Evolutionary conservation across 2,329 filamentous ascomycete species (phyloP).

Genomic region (Penicillium sp.): DNA sequence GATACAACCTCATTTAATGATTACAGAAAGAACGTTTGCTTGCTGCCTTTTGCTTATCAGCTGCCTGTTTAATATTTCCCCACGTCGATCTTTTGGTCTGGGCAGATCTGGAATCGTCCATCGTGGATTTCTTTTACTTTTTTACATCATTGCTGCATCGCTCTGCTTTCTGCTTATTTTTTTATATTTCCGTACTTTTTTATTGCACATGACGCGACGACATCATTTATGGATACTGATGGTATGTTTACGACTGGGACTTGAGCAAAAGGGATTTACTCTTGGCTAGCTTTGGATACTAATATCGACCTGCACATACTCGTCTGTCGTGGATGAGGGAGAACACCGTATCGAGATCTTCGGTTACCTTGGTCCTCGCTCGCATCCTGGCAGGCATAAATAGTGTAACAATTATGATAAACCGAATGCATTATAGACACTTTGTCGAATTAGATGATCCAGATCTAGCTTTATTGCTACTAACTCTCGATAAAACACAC

Average conservation of each 20-base stretch:
- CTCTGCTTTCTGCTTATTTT: not conserved
- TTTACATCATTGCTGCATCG: not conserved
- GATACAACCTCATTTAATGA: not conserved
- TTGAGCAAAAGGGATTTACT: not conserved
- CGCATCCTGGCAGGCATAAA: not conserved
- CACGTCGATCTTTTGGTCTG: not conserved
- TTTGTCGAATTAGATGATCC: not conserved
- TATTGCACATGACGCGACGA: slow-evolving; percentile 21
- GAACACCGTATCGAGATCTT: not conserved
- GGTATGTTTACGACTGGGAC: not conserved
- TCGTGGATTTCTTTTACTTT: slow-evolving; percentile 1
- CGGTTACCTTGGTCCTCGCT: not conserved
- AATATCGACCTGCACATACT: slow-evolving; percentile 11
- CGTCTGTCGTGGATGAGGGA: not conserved
- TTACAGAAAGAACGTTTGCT: not conserved
- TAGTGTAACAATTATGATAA: not conserved
- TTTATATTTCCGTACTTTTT: not conserved
- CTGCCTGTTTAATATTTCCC: not conserved
- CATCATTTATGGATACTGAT: slow-evolving; percentile 1
- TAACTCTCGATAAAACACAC: not conserved
- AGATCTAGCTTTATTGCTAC: not conserved
- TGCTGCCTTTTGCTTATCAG: not conserved
- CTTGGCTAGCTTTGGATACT: slow-evolving; percentile 17
- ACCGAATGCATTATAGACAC: not conserved
- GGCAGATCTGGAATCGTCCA: slow-evolving; percentile 15